Base-by-base conservation (phyloP, 257 asterid species). In the Prunella vulgaris region DNA sequence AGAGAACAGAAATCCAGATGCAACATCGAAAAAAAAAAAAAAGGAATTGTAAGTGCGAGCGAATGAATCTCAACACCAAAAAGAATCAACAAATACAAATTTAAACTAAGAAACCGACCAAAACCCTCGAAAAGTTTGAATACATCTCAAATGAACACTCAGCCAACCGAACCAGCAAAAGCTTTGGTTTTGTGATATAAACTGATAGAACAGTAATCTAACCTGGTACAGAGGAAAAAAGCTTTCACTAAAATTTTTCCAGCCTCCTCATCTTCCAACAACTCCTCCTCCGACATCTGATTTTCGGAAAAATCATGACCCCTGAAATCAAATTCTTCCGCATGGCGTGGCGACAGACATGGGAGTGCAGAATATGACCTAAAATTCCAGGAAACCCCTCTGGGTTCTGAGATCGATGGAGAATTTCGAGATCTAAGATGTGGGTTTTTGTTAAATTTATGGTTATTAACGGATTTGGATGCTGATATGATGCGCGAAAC, bases 141-240 rank as follows among this genome's bases (percentile, higher is more conserved):
- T 7, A 18, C 33, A 42, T 59, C 60, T 5, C 5, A 22, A 22
- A 22, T 14, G 20, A 69, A 44, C 22, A 9, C 30, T 9, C 4
- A 51, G 10, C n/a, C 17, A 40, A 28, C 54, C 68, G 37, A 12
- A 20, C 20, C 20, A 27, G 64, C 35, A 25, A 1, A 2, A 78
- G 38, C 52, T 32, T 63, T 3, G 40, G 42, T 32, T 15, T 52
- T 56, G 20, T 7, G 5, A 44, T 5, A 21, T 63, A 10, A 35
- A 61, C 33, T n/a, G 63, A 24, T 35, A 52, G 51, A 60, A 46
- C n/a, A 42, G 59, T 58, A 64, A n/a, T 27, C 4, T 66, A 76
- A 93, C 99, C 99, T 93, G 80, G 99, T 93, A 77, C 91, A 88
- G 3, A 93, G 79, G 64, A 90, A 93, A 70, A 80, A 90, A 6